Percentiles rank a stretch among this genome's conserved stretches.
phyloP scores from a whole-genome alignment of 2,329 filamentous ascomycete genomes.

The Paramyrothecium roridum region DNA sequence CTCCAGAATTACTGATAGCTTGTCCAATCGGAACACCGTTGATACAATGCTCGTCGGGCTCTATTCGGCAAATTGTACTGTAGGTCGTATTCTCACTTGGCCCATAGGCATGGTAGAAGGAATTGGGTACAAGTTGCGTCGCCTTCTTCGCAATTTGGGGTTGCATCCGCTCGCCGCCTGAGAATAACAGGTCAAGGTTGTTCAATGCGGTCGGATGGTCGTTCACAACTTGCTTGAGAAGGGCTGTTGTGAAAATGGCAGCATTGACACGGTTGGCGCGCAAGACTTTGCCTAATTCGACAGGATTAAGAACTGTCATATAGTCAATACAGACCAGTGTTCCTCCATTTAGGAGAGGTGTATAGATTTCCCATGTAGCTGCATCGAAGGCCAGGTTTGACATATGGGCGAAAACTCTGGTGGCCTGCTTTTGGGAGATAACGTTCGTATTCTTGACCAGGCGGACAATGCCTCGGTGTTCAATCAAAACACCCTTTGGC shows the following conservation, averaged over 20 bases:
- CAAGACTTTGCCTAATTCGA: slow-evolving; percentile 7
- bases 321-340: slow-evolving; percentile 13
- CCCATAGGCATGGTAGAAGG: slow-evolving; percentile 10
- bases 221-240: slow-evolving; percentile 11
- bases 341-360: slow-evolving; percentile 13
- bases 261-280: slow-evolving; percentile 2
- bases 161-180: slow-evolving; percentile 11
- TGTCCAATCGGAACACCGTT: slow-evolving; percentile 15
- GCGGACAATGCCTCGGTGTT: slow-evolving; percentile 3
- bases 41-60: slow-evolving; percentile 1
- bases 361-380: slow-evolving; percentile 7
- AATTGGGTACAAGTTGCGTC: background rate
- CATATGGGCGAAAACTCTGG: slow-evolving; percentile 3
- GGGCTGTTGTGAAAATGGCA: slow-evolving; percentile 6
- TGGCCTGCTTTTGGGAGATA: background rate
- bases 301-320: slow-evolving; percentile 6
- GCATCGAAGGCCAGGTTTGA: slow-evolving; percentile 11
- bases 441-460: slow-evolving; percentile 1
- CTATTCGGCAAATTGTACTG: slow-evolving; percentile 4
- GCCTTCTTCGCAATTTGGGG: slow-evolving; percentile 4
- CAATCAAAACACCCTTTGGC: slow-evolving; percentile 12
- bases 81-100: slow-evolving; percentile 13
- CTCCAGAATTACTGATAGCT: slow-evolving; percentile 14
- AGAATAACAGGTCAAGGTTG: slow-evolving; percentile 6
- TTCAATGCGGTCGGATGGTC: slow-evolving; percentile 2